A percentile compares a stretch with the other conserved stretches of the same genome.
Evolutionary conservation across 257 asterid genomes (phyloP).

Genomic region (Verbascum thapsus): DNA sequence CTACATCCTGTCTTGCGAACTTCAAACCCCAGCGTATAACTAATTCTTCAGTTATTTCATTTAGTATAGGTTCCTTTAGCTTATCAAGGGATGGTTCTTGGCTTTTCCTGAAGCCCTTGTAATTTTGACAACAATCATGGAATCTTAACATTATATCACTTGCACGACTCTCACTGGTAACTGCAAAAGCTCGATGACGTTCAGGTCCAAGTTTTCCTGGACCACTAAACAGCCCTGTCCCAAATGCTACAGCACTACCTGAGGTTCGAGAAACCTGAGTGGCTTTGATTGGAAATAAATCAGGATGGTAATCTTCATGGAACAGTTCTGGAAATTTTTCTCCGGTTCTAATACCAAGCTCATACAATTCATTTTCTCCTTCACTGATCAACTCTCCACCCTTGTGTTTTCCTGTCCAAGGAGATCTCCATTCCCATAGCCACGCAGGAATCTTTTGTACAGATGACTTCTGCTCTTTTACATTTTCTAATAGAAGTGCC

Average conservation of each 20-base stretch:
- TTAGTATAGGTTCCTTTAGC: conserved; percentile 73
- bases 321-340: conserved; percentile 69
- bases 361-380: conserved; percentile 86
- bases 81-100: conserved; percentile 81
- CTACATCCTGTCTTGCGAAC: conserved; percentile 65
- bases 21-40: conserved; percentile 71
- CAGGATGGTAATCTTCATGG: conserved; percentile 82
- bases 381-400: conserved; percentile 82
- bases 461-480: conserved; percentile 49
- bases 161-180: conserved; percentile 91
- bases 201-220: conserved; percentile 88
- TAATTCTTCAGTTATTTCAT: conserved; percentile 61
- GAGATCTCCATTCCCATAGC: conserved; percentile 82
- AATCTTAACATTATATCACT: conserved; percentile 88
- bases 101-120: conserved; percentile 83
- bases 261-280: conserved; percentile 98
- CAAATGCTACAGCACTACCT: conserved; percentile 97
- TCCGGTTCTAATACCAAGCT: conserved; percentile 80
- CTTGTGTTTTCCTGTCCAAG: conserved; percentile 81
- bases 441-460: conserved; percentile 71
- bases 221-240: conserved; percentile 88
- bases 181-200: conserved; percentile 89
- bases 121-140: conserved; percentile 95
- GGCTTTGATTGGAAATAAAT: conserved; percentile 79
- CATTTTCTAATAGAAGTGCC: conserved; percentile 54